Percentiles rank a stretch among this genome's conserved stretches.
phyloP scores from a whole-genome alignment of 495 filamentous ascomycete species.

The Rostrohypoxylon terebratum region DNA sequence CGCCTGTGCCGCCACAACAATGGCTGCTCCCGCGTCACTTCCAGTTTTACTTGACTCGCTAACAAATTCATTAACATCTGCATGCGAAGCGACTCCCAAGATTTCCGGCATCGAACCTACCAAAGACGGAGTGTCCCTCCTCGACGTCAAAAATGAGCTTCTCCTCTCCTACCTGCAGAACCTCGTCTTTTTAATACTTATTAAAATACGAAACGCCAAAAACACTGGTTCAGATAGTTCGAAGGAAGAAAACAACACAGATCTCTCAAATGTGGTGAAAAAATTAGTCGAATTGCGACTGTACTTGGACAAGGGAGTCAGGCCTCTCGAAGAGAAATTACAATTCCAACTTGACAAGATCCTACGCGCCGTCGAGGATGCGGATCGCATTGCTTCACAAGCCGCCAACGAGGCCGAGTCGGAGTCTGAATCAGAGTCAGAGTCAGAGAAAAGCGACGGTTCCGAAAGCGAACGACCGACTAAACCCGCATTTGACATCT shows the following conservation, averaged over 20 bases:
- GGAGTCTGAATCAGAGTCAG: conserved; percentile 56
- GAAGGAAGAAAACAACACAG: conserved; percentile 19
- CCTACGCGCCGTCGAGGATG: conserved; percentile 84
- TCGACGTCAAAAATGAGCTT: conserved; percentile 94
- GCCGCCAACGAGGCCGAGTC: conserved; percentile 50
- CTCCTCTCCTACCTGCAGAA: conserved; percentile 96
- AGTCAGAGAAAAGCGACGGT: conserved; percentile 49
- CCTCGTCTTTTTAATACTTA: conserved; percentile 85
- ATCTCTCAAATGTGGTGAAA: conserved; percentile 65
- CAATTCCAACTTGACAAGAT: conserved; percentile 93
- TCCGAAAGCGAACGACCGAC: conserved; percentile 46
- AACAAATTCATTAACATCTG: conserved; percentile 70
- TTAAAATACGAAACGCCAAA: conserved; percentile 76
- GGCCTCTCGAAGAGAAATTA: conserved; percentile 85
- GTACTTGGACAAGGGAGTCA: conserved; percentile 90
- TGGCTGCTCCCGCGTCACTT: conserved; percentile 63
- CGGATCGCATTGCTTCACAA: conserved; percentile 57
- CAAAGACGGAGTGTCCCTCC: conserved; percentile 88
- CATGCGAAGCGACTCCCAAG: conserved; percentile 71
- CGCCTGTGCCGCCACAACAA: conserved; percentile 34
- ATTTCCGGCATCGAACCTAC: conserved; percentile 68
- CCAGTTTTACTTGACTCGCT: conserved; percentile 71
- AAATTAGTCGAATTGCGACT: conserved; percentile 87
- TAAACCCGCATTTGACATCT: conserved; percentile 59
- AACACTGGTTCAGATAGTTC: conserved; percentile 45